phyloP scores from a whole-genome alignment of 306 rosid genomes.

The Carpinus viminea region DNA sequence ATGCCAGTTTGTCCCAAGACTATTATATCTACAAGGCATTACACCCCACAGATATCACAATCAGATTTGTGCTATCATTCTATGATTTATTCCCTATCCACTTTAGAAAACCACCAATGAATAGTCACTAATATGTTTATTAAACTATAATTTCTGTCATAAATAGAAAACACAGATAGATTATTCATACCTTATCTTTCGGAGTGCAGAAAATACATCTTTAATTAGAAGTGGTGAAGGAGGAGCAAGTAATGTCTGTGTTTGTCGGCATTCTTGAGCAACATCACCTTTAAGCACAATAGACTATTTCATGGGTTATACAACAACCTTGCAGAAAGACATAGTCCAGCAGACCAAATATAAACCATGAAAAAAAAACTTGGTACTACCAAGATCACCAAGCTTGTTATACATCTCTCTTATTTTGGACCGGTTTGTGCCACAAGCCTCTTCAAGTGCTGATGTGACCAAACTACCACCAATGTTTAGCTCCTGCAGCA shows the following conservation, averaged over 20 bases:
- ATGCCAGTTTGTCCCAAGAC: background rate
- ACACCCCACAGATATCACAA: background rate
- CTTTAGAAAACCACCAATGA: slow-evolving; percentile 14
- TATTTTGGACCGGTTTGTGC: slow-evolving; percentile 66
- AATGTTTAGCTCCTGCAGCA: slow-evolving; percentile 76
- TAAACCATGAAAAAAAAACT: slow-evolving; percentile 25
- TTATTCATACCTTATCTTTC: slow-evolving; percentile 64
- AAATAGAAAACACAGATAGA: slow-evolving; percentile 20
- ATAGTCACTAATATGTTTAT: slow-evolving; percentile 6
- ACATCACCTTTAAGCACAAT: slow-evolving; percentile 77
- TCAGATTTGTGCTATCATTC: background rate
- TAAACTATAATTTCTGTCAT: background rate
- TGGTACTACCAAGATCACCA: slow-evolving; percentile 83
- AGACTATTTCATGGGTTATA: slow-evolving; percentile 31
- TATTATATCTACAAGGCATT: background rate
- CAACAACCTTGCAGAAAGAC: slow-evolving; percentile 23
- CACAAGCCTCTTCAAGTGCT: slow-evolving; percentile 87
- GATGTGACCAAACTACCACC: slow-evolving; percentile 87
- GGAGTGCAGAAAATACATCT: slow-evolving; percentile 70
- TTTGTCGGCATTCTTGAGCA: slow-evolving; percentile 89
- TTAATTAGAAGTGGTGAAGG: slow-evolving; percentile 74
- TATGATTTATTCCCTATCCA: background rate
- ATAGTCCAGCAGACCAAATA: slow-evolving; percentile 23
- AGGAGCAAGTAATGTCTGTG: slow-evolving; percentile 83
- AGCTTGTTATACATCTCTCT: slow-evolving; percentile 81